Base-by-base conservation (phyloP, 2,329 filamentous ascomycete species). In the Truncatella angustata region DNA sequence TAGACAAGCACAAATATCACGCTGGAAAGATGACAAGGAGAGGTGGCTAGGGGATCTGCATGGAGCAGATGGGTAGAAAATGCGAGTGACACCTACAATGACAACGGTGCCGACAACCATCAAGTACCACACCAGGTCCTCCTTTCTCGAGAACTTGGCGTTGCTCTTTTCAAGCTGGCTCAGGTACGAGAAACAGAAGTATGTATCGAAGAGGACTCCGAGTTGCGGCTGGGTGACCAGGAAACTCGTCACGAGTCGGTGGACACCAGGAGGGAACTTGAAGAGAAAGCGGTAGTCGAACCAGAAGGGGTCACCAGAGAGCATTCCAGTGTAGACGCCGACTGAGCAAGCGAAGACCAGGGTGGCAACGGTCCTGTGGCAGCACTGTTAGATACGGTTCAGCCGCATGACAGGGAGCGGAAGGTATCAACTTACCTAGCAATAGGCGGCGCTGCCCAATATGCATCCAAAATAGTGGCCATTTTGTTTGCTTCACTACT, bases 111-210 rank as follows among this genome's bases (percentile, higher is more conserved):
- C 78, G 61, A 92, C 80, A 66, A 94, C 94, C 54, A 86, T 71
- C 61, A 95, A 73, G 67, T 95, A 96, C 73, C 86, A 86, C 56
- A 94, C 78, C 61, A 94, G 82, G 67, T 94, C 88, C 65, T 90
- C 91, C 53, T 88, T 88, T 59, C 81, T 79, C 37, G 78, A 73
- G 68, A 96, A 93, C 54, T 89, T 84, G 49, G 86, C 73, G 56
- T 87, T 88, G 58, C 80, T 79, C 37, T 72, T 79, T 75, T 96
- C 92, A 46, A 96, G 75, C 58, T 85, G 81, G 65, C 82, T 87
- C 61, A 87, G 75, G 72, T 94, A 95, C 57, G 81, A 86, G 74
- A 87, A 96, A 58, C 94, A 77, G 63, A 90, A 87, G 73, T 90
- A 91, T 39, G 89, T 85, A 67, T 92, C 88, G 65, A 91, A 74